These are phyloP conservation scores for Hypoxylon fragiforme DNA, from an alignment of 495 filamentous ascomycete genomes.

Conservation along the genomic window DNA sequence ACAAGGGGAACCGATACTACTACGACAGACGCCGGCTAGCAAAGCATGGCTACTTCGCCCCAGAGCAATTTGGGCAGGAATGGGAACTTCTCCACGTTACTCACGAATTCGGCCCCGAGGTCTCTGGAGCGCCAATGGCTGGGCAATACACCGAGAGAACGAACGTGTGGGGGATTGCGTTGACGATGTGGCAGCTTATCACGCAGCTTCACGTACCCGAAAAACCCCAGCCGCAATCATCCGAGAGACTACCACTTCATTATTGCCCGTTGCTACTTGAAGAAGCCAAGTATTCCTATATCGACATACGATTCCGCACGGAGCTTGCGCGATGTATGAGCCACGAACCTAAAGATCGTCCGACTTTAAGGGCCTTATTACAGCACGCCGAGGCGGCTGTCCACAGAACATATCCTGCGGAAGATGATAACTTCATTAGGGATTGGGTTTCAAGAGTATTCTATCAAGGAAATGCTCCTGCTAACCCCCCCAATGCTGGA, in stretches of 20 bases:
- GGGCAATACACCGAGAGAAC: conserved; percentile 17
- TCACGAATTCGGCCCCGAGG: neutral
- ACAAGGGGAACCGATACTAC: conserved; percentile 21
- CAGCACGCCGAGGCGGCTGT: neutral
- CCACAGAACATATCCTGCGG: neutral
- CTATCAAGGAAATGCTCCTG: no score
- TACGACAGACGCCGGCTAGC: neutral
- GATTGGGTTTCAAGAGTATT: neutral
- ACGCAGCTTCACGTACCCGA: conserved; percentile 1
- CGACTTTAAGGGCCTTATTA: neutral
- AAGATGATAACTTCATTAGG: conserved; percentile 1
- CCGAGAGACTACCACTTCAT: neutral
- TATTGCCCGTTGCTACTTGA: conserved; percentile 5
- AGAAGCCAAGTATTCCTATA: neutral
- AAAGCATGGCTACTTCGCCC: conserved; percentile 20
- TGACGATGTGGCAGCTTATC: conserved; percentile 26
- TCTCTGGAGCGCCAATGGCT: conserved; percentile 13
- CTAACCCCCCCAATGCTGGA: neutral
- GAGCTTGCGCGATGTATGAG: conserved; percentile 11
- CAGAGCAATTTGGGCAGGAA: conserved; percentile 30
- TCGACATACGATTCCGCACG: conserved; percentile 4
- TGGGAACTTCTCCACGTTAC: conserved; percentile 13
- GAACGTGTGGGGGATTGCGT: conserved; percentile 24
- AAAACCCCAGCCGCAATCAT: neutral
- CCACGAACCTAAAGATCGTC: conserved; percentile 1